These are phyloP conservation scores for Gynandropsis gynandra DNA, from an alignment of 345 rosid genomes.

Conservation along the genomic window DNA sequence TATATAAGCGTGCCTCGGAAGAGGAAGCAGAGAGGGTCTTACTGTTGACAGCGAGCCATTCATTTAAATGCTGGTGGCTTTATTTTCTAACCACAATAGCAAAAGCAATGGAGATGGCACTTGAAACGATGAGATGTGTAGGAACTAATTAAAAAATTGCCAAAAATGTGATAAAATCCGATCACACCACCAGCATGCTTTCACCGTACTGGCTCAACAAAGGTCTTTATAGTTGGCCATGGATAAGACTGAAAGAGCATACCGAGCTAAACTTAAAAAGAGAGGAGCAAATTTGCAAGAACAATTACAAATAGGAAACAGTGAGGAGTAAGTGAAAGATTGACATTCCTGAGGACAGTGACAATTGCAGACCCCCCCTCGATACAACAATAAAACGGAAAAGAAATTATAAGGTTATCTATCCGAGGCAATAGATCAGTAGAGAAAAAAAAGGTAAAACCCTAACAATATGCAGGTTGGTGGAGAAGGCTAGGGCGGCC, in stretches of 20 bases:
- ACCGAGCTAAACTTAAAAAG: neutral
- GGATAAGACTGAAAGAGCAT: neutral
- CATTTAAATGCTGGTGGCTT: slow-evolving; percentile 93
- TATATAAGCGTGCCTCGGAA: neutral
- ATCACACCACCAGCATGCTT: neutral
- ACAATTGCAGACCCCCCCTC: slow-evolving; percentile 11
- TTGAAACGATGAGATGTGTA: no score
- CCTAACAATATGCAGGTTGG: slow-evolving; percentile 94
- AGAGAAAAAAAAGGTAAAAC: slow-evolving; percentile 36
- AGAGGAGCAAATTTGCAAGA: slow-evolving; percentile 6
- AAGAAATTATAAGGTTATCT: neutral
- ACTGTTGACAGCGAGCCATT: slow-evolving; percentile 99
- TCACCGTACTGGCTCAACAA: neutral
- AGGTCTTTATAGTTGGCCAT: neutral
- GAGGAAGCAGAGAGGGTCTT: slow-evolving; percentile 25
- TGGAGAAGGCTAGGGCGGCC: slow-evolving; percentile 94
- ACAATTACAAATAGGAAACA: slow-evolving; percentile 12
- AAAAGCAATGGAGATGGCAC: no score
- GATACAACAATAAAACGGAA: neutral
- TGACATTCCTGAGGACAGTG: slow-evolving; percentile 18
- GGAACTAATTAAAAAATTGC: neutral
- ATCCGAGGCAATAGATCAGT: slow-evolving; percentile 1
- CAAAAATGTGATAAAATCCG: neutral
- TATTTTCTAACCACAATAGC: no score
- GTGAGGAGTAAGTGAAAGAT: slow-evolving; percentile 10